phyloP scores from a whole-genome alignment of 1,284 basidiomycete genomes.

The Ceratobasidium theobromae region DNA sequence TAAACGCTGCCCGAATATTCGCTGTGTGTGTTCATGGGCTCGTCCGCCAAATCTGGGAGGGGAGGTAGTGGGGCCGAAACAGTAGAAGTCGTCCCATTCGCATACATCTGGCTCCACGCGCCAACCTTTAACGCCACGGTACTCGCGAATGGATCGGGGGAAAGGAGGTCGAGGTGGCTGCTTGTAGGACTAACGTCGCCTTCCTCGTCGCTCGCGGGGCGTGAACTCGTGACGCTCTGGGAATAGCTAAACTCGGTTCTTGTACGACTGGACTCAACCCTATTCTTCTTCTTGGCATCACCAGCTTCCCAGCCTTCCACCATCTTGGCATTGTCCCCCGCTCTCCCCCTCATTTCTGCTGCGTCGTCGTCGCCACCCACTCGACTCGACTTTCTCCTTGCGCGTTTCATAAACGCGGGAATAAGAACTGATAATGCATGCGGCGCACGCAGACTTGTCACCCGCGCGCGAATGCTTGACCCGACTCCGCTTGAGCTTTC shows the following conservation, averaged over 20 bases:
- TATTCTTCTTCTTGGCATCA: neutral
- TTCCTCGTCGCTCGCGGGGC: slow-evolving; percentile 14
- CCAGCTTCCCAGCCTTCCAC: neutral
- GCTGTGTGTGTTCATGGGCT: neutral
- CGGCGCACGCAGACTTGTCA: slow-evolving; percentile 21
- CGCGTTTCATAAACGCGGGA: slow-evolving; percentile 30
- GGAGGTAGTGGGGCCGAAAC: neutral
- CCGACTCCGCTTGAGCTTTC: slow-evolving; percentile 22
- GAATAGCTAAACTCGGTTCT: neutral
- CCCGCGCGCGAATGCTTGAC: slow-evolving; percentile 25
- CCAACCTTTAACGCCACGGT: slow-evolving; percentile 24
- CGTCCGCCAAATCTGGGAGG: neutral
- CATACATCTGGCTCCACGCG: slow-evolving; percentile 30
- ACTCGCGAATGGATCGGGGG: slow-evolving; percentile 28
- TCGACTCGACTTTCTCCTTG: slow-evolving; percentile 10
- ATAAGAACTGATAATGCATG: slow-evolving; percentile 14
- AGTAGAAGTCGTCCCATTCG: neutral
- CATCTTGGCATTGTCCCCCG: neutral
- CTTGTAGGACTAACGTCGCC: slow-evolving; percentile 12
- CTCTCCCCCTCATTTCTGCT: neutral
- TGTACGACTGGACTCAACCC: neutral
- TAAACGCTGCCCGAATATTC: slow-evolving; percentile 13
- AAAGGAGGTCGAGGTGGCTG: slow-evolving; percentile 24
- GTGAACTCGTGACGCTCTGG: neutral
- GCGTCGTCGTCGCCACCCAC: neutral